Evolutionary conservation across 192 early-diverging fungal species (phyloP).

Genomic region (Backusella mclennaniae): DNA sequence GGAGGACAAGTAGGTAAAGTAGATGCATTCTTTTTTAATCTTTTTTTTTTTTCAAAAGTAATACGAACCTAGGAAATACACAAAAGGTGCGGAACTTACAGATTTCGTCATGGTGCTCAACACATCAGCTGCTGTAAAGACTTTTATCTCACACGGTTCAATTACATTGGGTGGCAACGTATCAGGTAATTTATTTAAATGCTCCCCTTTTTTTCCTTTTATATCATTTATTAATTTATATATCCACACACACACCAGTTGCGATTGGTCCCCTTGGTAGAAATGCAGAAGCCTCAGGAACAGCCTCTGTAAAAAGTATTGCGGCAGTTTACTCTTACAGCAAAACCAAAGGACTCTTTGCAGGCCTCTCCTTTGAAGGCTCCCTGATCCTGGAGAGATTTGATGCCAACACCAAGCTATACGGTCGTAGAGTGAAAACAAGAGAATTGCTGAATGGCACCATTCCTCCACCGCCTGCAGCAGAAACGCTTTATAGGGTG

Average conservation of each 20-base stretch:
- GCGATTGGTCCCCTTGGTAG: slow-evolving; percentile 87
- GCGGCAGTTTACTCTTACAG: slow-evolving; percentile 92
- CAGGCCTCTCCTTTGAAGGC: slow-evolving; percentile 63
- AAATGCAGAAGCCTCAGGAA: slow-evolving; percentile 79
- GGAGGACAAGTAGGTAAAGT: slow-evolving; percentile 67
- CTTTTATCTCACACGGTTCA: slow-evolving; percentile 83
- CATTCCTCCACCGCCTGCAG: slow-evolving; percentile 70
- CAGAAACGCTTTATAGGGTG: slow-evolving; percentile 72
- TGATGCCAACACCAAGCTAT: slow-evolving; percentile 96
- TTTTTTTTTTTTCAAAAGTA: not conserved
- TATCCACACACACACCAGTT: slow-evolving; percentile 36
- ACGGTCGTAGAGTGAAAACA: slow-evolving; percentile 73
- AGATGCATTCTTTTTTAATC: no score
- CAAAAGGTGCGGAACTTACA: slow-evolving; percentile 77
- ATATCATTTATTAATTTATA: not conserved
- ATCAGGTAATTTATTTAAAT: slow-evolving; percentile 35
- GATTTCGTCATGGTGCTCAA: slow-evolving; percentile 91
- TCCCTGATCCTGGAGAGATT: slow-evolving; percentile 83
- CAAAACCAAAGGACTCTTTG: slow-evolving; percentile 90
- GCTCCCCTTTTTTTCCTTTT: not conserved
- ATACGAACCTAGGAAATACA: not conserved
- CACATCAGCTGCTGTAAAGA: slow-evolving; percentile 80
- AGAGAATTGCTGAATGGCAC: slow-evolving; percentile 79
- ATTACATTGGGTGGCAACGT: slow-evolving; percentile 89
- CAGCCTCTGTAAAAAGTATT: slow-evolving; percentile 59